These are phyloP conservation scores for Nyssa sinensis DNA, from an alignment of 148 eudicot species.

Conservation along the genomic window DNA sequence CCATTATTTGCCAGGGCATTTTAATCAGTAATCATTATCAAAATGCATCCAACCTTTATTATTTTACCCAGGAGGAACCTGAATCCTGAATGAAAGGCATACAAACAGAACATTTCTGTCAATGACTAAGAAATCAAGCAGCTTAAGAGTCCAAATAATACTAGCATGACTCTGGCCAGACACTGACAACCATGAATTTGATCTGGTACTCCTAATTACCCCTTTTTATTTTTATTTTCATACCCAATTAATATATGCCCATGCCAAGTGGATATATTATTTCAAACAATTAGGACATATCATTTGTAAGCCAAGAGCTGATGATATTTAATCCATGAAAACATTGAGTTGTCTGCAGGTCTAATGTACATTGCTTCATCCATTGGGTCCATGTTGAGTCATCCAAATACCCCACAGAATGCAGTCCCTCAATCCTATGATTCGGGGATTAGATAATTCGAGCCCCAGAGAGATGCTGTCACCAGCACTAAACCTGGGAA, in stretches of 20 bases:
- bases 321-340: not conserved
- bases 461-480: not conserved
- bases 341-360: not conserved
- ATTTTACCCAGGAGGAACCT: not conserved
- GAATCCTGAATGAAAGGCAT: not conserved
- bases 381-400: not conserved
- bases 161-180: not conserved
- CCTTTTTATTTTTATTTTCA: not conserved
- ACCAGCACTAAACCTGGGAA: not conserved
- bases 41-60: not conserved
- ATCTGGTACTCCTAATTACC: not conserved
- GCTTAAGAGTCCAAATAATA: not conserved
- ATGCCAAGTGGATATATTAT: not conserved
- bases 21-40: not conserved
- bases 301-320: not conserved
- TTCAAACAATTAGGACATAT: not conserved
- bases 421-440: not conserved
- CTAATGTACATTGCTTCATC: not conserved
- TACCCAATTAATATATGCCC: not conserved
- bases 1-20: not conserved
- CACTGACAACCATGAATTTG: not conserved
- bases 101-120: not conserved
- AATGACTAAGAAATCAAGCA: not conserved
- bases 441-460: not conserved
- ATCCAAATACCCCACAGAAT: constrained; percentile 5